These are phyloP conservation scores for Vicia sativa DNA, from an alignment of 306 rosid genomes.

Conservation along the genomic window DNA sequence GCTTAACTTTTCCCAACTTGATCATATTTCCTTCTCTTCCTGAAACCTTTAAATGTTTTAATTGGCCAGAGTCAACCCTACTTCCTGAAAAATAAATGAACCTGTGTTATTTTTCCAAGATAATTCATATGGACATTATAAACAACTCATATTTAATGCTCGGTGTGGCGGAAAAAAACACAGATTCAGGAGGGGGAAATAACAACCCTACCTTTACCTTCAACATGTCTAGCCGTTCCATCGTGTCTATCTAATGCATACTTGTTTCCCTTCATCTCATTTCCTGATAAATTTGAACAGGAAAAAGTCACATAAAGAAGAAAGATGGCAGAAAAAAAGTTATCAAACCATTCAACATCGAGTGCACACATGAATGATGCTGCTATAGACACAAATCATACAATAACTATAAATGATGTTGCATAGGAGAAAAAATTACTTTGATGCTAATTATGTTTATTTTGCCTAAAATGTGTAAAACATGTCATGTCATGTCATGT, in stretches of 20 bases:
- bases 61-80: slow-evolving; percentile 55
- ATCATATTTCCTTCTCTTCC: slow-evolving; percentile 73
- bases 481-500: slow-evolving; percentile 58
- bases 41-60: slow-evolving; percentile 57
- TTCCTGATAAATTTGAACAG: slow-evolving; percentile 50
- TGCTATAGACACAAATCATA: not conserved
- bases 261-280: slow-evolving; percentile 57
- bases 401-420: not conserved
- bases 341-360: slow-evolving; percentile 24
- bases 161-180: slow-evolving; percentile 21
- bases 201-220: slow-evolving; percentile 51
- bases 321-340: not conserved
- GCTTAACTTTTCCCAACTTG: slow-evolving; percentile 72
- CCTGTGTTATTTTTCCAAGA: slow-evolving; percentile 3
- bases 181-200: not conserved
- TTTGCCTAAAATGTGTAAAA: not conserved
- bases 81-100: slow-evolving; percentile 53
- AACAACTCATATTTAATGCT: slow-evolving; percentile 13
- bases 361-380: not conserved
- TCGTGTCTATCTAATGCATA: slow-evolving; percentile 49
- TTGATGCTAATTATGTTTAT: not conserved
- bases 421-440: not conserved
- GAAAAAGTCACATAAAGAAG: slow-evolving; percentile 32
- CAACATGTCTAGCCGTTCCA: slow-evolving; percentile 42
- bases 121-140: slow-evolving; percentile 14